phyloP scores from a whole-genome alignment of 2,329 filamentous ascomycete species.

The Fusarium tupiense region DNA sequence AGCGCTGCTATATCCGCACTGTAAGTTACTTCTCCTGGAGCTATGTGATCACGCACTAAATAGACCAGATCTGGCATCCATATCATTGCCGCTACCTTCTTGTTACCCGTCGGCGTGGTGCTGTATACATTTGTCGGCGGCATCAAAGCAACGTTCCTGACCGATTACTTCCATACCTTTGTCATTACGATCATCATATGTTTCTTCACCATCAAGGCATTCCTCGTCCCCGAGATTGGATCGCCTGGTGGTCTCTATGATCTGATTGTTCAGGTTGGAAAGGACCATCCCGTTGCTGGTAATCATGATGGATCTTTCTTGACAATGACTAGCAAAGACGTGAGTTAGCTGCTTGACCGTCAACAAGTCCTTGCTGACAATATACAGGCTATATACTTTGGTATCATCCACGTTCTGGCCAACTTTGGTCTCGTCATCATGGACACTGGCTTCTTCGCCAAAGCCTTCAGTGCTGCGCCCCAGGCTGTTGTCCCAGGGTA shows the following conservation, averaged over 20 bases:
- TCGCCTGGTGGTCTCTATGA: constrained; percentile 61
- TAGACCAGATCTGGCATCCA: constrained; percentile 56
- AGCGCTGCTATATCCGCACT: constrained; percentile 49
- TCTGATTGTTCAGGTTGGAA: constrained; percentile 56
- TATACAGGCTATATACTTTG: constrained; percentile 58
- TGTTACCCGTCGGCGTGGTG: constrained; percentile 52
- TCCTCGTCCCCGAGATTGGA: constrained; percentile 57
- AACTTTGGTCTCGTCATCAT: constrained; percentile 65
- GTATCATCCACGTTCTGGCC: constrained; percentile 58
- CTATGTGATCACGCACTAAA: neutral
- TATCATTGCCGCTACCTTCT: constrained; percentile 59
- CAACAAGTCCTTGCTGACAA: neutral
- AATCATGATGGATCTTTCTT: constrained; percentile 62
- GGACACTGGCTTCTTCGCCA: constrained; percentile 64
- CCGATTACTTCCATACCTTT: constrained; percentile 64
- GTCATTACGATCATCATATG: constrained; percentile 63
- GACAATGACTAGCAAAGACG: constrained; percentile 65
- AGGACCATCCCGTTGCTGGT: constrained; percentile 57
- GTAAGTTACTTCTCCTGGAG: constrained; percentile 26
- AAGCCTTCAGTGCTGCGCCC: constrained; percentile 59
- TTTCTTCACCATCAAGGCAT: constrained; percentile 58
- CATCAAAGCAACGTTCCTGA: constrained; percentile 56
- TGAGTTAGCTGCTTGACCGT: constrained; percentile 26
- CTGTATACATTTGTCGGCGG: constrained; percentile 53
- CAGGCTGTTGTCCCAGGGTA: constrained; percentile 62